phyloP scores from a whole-genome alignment of 108 stramenopile genomes.

The Skeletonema menzelii region DNA sequence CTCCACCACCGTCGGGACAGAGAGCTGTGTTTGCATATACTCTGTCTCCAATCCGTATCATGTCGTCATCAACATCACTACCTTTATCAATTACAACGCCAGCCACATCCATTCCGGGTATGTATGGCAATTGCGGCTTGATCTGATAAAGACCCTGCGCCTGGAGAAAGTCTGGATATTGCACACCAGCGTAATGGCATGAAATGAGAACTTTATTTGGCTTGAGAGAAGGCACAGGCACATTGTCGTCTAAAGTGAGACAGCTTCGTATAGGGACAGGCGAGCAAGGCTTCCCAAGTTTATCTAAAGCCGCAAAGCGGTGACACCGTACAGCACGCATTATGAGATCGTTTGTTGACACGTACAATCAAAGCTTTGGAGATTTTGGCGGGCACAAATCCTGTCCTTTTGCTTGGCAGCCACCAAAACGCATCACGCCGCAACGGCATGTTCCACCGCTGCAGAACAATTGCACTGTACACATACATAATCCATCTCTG shows the following conservation, averaged over 20 bases:
- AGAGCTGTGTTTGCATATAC: constrained; percentile 59
- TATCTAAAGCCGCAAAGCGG: constrained; percentile 53
- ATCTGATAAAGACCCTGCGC: constrained; percentile 69
- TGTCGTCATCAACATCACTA: constrained; percentile 15
- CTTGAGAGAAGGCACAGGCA: constrained; percentile 15
- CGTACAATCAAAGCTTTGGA: too few relatives aligned
- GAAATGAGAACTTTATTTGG: constrained; percentile 49
- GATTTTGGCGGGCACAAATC: too few relatives aligned
- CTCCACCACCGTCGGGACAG: constrained; percentile 49
- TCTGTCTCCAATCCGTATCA: constrained; percentile 56
- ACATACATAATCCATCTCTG: too few relatives aligned
- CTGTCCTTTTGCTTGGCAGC: too few relatives aligned
- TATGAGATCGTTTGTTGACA: background rate
- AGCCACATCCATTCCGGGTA: constrained; percentile 70
- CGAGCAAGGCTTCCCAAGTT: constrained; percentile 10
- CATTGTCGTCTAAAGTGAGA: constrained; percentile 22
- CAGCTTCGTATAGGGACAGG: constrained; percentile 38
- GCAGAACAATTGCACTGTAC: too few relatives aligned
- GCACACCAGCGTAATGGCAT: constrained; percentile 63
- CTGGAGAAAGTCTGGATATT: constrained; percentile 76
- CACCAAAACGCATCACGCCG: too few relatives aligned
- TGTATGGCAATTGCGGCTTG: constrained; percentile 63
- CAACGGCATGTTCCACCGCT: too few relatives aligned
- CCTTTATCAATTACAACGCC: constrained; percentile 61
- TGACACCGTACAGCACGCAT: constrained; percentile 69